Percentiles rank a stretch among this genome's conserved stretches.
Evolutionary conservation across 768 basidiomycete species (phyloP).

Genomic region (Phylloporus sp.): DNA sequence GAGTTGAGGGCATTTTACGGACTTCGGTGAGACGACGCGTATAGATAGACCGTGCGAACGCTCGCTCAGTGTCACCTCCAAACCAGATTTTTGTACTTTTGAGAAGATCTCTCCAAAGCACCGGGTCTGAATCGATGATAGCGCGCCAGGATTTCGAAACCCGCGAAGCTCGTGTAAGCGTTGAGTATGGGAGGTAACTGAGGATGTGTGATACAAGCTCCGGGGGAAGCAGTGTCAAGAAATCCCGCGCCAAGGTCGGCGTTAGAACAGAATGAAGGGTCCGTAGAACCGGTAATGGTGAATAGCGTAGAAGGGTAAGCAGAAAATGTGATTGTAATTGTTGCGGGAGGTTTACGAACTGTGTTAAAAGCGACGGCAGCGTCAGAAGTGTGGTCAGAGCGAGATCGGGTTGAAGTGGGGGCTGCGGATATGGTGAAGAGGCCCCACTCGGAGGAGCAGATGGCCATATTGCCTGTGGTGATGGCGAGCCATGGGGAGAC

Average conservation of each 20-base stretch:
- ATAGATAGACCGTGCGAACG: constrained; percentile 70
- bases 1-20: constrained; percentile 39
- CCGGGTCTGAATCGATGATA: constrained; percentile 86
- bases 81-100: constrained; percentile 86
- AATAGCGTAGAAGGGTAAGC: constrained; percentile 87
- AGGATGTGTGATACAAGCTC: constrained; percentile 90
- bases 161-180: constrained; percentile 81
- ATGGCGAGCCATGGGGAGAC: constrained; percentile 81
- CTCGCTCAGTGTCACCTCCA: constrained; percentile 77
- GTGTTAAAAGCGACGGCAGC: constrained; percentile 74
- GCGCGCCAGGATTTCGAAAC: constrained; percentile 90
- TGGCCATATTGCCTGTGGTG: constrained; percentile 72
- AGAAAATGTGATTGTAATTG: constrained; percentile 90
- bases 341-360: constrained; percentile 77
- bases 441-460: constrained; percentile 78
- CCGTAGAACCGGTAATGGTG: constrained; percentile 86
- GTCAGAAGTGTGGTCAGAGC: constrained; percentile 82
- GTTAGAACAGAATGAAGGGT: constrained; percentile 85
- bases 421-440: constrained; percentile 63
- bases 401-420: constrained; percentile 78
- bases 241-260: constrained; percentile 91
- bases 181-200: constrained; percentile 75
- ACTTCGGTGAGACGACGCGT: constrained; percentile 50
- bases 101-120: constrained; percentile 86
- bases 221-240: constrained; percentile 85